Percentiles rank a stretch among this genome's conserved stretches.
phyloP scores from a whole-genome alignment of 2,329 filamentous ascomycete genomes.

The Ampelomyces quisqualis region DNA sequence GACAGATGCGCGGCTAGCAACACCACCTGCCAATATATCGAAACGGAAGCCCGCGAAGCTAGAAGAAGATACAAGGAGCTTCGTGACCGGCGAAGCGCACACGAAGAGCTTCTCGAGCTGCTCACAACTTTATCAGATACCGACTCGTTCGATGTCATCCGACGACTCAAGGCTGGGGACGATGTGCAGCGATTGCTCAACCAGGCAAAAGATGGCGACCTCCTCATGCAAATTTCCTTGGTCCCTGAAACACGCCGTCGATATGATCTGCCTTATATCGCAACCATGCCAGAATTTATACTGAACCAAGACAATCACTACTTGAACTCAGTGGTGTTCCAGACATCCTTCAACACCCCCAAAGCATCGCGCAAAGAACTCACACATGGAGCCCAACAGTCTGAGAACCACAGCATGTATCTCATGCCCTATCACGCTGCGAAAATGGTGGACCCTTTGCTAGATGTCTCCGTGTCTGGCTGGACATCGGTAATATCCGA shows the following conservation, averaged over 20 bases:
- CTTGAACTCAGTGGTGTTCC: neutral
- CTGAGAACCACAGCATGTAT: too few species aligned
- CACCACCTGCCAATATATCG: neutral
- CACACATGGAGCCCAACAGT: too few species aligned
- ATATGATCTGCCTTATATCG: neutral
- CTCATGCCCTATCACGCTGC: neutral
- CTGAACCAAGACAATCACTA: neutral
- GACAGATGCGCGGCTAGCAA: neutral
- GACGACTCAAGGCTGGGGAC: neutral
- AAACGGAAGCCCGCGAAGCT: neutral
- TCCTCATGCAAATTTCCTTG: neutral
- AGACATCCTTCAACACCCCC: too few species aligned
- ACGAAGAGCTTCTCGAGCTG: constrained; percentile 4
- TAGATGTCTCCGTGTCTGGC: neutral
- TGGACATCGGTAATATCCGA: neutral
- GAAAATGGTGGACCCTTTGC: neutral
- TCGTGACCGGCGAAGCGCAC: neutral
- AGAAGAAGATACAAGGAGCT: neutral
- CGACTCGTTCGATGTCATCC: neutral
- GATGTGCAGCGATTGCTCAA: neutral
- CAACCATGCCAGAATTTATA: neutral
- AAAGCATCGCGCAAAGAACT: too few species aligned
- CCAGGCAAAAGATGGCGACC: neutral
- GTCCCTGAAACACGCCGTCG: neutral
- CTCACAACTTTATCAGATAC: neutral